phyloP scores from a whole-genome alignment of 192 early-diverging fungal species.

The Mortierella antarctica region DNA sequence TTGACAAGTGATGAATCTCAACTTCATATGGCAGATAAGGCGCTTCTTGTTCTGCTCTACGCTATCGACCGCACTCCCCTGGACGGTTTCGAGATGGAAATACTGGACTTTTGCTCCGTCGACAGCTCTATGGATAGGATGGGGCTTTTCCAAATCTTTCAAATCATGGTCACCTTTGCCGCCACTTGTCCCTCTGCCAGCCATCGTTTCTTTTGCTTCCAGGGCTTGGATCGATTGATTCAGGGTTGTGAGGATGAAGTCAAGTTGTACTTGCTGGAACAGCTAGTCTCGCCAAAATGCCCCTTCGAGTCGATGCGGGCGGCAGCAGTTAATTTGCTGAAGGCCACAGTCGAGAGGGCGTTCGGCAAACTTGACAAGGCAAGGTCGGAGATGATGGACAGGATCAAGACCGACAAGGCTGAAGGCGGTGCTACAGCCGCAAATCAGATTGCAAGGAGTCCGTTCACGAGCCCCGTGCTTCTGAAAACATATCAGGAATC shows the following conservation, averaged over 20 bases:
- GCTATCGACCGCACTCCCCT: conserved; percentile 35
- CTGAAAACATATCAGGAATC: conserved; percentile 48
- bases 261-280: conserved; percentile 51
- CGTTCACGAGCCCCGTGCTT: conserved; percentile 55
- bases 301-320: conserved; percentile 61
- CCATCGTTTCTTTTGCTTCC: conserved; percentile 55
- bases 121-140: conserved; percentile 32
- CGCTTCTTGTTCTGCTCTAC: conserved; percentile 28
- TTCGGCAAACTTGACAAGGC: conserved; percentile 30
- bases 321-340: conserved; percentile 58
- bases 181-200: conserved; percentile 50
- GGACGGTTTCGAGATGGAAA: conserved; percentile 30
- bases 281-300: conserved; percentile 52
- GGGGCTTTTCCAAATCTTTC: conserved; percentile 44
- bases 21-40: conserved; percentile 46
- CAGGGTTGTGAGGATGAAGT: conserved; percentile 53
- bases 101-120: conserved; percentile 31
- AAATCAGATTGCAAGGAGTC: conserved; percentile 11
- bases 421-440: background rate
- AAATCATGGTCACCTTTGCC: conserved; percentile 55
- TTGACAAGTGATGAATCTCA: conserved; percentile 38
- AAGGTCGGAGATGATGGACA: conserved; percentile 18
- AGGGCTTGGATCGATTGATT: conserved; percentile 48
- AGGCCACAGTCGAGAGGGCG: conserved; percentile 51
- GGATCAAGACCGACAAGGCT: background rate